Percentiles rank a stretch among this genome's conserved stretches.
Conservation (phyloP, 2,329 filamentous ascomycete species). For the Furcasterigmium sp. region DNA sequence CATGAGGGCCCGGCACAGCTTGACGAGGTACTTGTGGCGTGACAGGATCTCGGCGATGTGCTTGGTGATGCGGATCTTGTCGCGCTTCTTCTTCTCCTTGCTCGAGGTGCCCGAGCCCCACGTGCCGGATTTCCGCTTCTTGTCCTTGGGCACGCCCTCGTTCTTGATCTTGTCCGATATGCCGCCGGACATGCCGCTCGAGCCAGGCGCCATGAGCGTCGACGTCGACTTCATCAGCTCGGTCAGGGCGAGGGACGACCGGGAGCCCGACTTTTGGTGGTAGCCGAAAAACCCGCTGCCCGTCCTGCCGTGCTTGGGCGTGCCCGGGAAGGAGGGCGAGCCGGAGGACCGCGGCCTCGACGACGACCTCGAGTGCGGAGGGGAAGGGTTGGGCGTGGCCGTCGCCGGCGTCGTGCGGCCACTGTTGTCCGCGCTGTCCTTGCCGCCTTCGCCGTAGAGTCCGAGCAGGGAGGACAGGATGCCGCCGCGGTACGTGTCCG, state of each 20-base stretch:
- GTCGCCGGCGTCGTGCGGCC: constrained; percentile 35
- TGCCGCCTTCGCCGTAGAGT: constrained; percentile 51
- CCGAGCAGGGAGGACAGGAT: constrained; percentile 69
- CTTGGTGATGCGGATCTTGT: constrained; percentile 40
- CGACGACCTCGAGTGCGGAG: constrained; percentile 27
- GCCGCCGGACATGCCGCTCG: constrained; percentile 36
- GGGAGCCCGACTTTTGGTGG: constrained; percentile 32
- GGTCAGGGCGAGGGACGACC: constrained; percentile 40
- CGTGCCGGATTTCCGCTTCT: constrained; percentile 19
- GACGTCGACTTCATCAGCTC: constrained; percentile 50
- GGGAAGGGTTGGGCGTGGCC: constrained; percentile 35
- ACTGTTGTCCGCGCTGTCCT: constrained; percentile 26
- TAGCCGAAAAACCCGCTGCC: constrained; percentile 34
- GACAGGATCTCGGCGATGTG: constrained; percentile 66
- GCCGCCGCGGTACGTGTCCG: constrained; percentile 65
- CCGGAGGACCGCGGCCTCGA: constrained; percentile 21
- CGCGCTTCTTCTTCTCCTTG: constrained; percentile 20
- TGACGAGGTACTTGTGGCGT: constrained; percentile 77
- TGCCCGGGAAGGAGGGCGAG: constrained; percentile 12
- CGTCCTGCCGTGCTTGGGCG: constrained; percentile 24
- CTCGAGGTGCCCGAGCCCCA: constrained; percentile 7
- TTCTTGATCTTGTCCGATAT: constrained; percentile 38
- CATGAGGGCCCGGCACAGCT: constrained; percentile 84
- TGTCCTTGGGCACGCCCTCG: constrained; percentile 26
- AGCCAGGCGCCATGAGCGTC: constrained; percentile 43